phyloP scores from a whole-genome alignment of 192 early-diverging fungal genomes.

The Funneliformis mosseae region DNA sequence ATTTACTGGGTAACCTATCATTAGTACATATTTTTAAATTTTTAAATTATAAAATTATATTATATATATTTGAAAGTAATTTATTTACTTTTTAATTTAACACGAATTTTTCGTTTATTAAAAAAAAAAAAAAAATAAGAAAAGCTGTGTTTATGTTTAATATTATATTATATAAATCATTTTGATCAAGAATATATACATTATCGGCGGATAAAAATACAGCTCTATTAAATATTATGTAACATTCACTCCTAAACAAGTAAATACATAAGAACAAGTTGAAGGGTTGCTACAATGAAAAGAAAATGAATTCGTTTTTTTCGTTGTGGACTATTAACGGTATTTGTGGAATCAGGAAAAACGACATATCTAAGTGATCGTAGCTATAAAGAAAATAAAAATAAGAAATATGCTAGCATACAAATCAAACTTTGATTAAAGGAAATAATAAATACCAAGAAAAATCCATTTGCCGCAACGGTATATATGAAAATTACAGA shows the following conservation, averaged over 20 bases:
- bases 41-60: too few relatives aligned
- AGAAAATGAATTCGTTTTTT: slow-evolving; percentile 88
- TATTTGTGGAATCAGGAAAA: slow-evolving; percentile 67
- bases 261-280: slow-evolving; percentile 82
- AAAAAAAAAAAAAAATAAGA: too few relatives aligned
- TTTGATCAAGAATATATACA: too few relatives aligned
- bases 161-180: too few relatives aligned
- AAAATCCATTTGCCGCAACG: slow-evolving; percentile 82
- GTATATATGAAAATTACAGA: slow-evolving; percentile 71
- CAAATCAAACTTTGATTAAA: neutral
- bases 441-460: slow-evolving; percentile 64
- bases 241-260: slow-evolving; percentile 46
- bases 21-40: too few relatives aligned
- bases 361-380: slow-evolving; percentile 75
- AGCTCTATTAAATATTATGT: too few relatives aligned
- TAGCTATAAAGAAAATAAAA: slow-evolving; percentile 46
- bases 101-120: too few relatives aligned
- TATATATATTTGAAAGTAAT: too few relatives aligned
- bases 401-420: neutral
- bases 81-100: too few relatives aligned
- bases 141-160: too few relatives aligned
- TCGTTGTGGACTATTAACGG: slow-evolving; percentile 64
- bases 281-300: slow-evolving; percentile 80
- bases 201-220: too few relatives aligned
- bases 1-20: too few relatives aligned